Conservation (phyloP, 2,329 filamentous ascomycete genomes). For the Huntiella decipiens region DNA sequence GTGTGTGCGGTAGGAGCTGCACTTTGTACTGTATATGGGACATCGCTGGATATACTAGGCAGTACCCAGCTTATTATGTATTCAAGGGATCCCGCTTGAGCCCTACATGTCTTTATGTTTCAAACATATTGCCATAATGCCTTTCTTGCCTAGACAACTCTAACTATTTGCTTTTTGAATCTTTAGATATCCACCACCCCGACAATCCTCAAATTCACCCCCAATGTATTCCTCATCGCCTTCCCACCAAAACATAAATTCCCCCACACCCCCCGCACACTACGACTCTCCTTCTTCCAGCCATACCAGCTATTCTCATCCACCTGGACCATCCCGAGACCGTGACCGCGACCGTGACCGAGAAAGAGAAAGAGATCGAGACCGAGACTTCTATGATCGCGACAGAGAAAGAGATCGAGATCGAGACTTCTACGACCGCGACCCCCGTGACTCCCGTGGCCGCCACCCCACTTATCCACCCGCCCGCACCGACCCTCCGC, state of each 20-base stretch:
- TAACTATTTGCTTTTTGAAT: no score
- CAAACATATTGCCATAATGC: no score
- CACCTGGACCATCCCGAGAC: not conserved
- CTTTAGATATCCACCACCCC: not conserved
- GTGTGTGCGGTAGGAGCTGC: no score
- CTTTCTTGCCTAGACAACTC: no score
- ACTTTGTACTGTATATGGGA: no score
- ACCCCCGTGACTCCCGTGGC: not conserved
- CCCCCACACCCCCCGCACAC: constrained; percentile 5
- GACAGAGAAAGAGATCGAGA: no score
- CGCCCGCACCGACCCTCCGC: not conserved
- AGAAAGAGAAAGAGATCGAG: not conserved
- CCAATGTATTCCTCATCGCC: constrained; percentile 9
- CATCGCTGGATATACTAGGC: no score
- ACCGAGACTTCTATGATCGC: no score
- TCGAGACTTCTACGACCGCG: not conserved
- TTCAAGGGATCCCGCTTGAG: no score
- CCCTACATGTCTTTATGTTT: no score
- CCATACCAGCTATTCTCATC: not conserved
- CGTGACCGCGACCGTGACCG: not conserved
- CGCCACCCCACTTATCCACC: not conserved
- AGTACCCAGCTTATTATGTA: no score
- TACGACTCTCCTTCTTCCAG: constrained; percentile 5
- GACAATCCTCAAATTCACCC: constrained; percentile 5
- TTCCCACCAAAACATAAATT: constrained; percentile 1